Evolutionary conservation across 352 stramenopile species (phyloP).

Genomic region (Pythium aquatile): DNA sequence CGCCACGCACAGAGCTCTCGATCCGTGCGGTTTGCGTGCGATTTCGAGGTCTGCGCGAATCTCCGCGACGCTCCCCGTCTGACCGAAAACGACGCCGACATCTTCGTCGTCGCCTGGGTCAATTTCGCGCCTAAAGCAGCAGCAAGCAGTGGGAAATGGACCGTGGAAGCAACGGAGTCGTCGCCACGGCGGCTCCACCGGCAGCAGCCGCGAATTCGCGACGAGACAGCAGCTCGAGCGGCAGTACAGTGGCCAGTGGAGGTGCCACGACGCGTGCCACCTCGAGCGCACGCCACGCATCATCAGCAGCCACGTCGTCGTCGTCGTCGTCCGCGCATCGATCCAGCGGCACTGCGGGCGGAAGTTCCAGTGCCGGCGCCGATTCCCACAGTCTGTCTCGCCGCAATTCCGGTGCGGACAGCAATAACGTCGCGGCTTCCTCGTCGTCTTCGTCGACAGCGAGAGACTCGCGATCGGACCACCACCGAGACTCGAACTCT

Average conservation of each 20-base stretch:
- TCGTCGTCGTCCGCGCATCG: conserved; percentile 22
- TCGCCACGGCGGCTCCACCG: conserved; percentile 14
- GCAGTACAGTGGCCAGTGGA: conserved; percentile 15
- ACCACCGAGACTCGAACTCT: conserved; percentile 30
- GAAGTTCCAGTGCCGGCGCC: background rate
- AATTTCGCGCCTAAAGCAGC: background rate
- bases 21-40: background rate
- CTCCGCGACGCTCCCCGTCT: conserved; percentile 1
- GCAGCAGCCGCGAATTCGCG: conserved; percentile 13
- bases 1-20: background rate
- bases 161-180: conserved; percentile 22
- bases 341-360: conserved; percentile 5
- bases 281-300: conserved; percentile 21
- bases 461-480: conserved; percentile 28
- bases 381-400: conserved; percentile 33
- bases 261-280: conserved; percentile 9
- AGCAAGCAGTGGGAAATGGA: conserved; percentile 11
- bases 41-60: background rate
- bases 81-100: background rate
- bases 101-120: background rate
- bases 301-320: conserved; percentile 16
- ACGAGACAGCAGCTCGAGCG: conserved; percentile 20
- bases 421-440: background rate
- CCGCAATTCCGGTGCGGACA: conserved; percentile 35
- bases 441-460: conserved; percentile 10